Percentiles rank a stretch among this genome's conserved stretches.
These are phyloP conservation scores for Arachnopeziza araneosa DNA, from an alignment of 2,329 filamentous ascomycete species.

Conservation along the genomic window DNA sequence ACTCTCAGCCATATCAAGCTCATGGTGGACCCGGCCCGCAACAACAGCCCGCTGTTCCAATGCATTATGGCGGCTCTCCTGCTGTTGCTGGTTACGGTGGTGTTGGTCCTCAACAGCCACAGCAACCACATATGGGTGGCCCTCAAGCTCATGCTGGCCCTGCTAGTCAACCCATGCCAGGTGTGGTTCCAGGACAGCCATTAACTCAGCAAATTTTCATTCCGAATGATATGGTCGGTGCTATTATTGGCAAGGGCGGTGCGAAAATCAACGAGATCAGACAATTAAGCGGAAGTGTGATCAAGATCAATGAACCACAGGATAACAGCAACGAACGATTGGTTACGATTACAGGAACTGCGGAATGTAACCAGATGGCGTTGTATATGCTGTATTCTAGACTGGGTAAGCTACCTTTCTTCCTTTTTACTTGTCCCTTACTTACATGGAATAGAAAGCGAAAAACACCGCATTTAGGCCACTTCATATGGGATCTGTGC, in stretches of 20 bases:
- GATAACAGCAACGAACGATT: constrained; percentile 98
- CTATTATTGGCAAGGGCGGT: constrained; percentile 97
- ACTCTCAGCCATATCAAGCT: constrained; percentile 54
- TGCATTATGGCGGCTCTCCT: constrained; percentile 63
- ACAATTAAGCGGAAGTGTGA: constrained; percentile 93
- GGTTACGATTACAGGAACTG: constrained; percentile 94
- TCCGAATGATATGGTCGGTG: constrained; percentile 98
- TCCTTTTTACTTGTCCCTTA: constrained; percentile 1
- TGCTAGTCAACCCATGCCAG: constrained; percentile 69
- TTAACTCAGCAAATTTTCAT: constrained; percentile 99
- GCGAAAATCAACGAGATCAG: constrained; percentile 99
- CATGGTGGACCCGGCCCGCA: constrained; percentile 46
- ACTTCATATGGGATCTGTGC: background rate
- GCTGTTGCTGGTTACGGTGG: constrained; percentile 71
- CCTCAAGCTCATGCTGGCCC: constrained; percentile 64
- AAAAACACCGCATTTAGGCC: constrained; percentile 64
- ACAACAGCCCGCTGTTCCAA: constrained; percentile 52
- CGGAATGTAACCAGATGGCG: constrained; percentile 99
- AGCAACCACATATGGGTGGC: constrained; percentile 50
- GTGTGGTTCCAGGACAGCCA: constrained; percentile 71
- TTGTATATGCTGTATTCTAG: constrained; percentile 98
- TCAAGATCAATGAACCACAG: constrained; percentile 99
- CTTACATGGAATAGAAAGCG: constrained; percentile 52
- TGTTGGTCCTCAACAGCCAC: constrained; percentile 73
- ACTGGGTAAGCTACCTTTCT: constrained; percentile 60